Percentiles rank a stretch among this genome's conserved stretches.
Evolutionary conservation across 306 rosid genomes (phyloP).

Genomic region (Vigna reflexopilosa): DNA sequence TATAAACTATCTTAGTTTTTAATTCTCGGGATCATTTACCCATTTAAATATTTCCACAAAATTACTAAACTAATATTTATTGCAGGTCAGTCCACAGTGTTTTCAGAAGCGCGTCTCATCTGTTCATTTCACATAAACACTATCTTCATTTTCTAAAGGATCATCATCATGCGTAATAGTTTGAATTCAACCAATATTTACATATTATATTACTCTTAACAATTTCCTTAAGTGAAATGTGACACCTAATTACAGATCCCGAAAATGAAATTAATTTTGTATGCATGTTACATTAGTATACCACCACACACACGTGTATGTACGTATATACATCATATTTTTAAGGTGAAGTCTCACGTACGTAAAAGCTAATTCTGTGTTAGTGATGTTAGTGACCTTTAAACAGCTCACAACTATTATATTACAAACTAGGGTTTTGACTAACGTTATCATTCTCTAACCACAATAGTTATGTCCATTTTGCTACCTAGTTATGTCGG

Average conservation of each 20-base stretch:
- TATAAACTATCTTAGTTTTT: constrained; percentile 44
- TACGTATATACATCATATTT: too few species aligned
- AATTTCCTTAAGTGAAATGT: background rate
- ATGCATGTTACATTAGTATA: background rate
- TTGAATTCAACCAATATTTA: constrained; percentile 9
- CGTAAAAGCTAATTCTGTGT: background rate
- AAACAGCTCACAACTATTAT: background rate
- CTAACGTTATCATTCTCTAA: constrained; percentile 10
- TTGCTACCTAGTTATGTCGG: background rate
- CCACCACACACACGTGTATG: too few species aligned
- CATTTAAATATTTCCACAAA: constrained; percentile 49
- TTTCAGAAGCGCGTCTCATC: constrained; percentile 56
- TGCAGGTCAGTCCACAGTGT: constrained; percentile 26
- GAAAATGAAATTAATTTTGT: background rate
- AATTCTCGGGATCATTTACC: constrained; percentile 75
- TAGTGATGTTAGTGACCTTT: constrained; percentile 5
- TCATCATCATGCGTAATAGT: background rate
- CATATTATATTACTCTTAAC: constrained; percentile 9
- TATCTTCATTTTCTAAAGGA: background rate
- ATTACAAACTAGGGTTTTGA: constrained; percentile 33
- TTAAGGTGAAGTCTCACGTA: background rate
- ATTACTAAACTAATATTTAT: constrained; percentile 35
- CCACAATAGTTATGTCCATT: constrained; percentile 1
- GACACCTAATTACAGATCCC: background rate
- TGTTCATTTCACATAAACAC: background rate